Evolutionary conservation across 805 yeast genomes (phyloP), one percentile per base, ranked within the genome.

Genomic region (Sporopachydermia quercuum): DNA sequence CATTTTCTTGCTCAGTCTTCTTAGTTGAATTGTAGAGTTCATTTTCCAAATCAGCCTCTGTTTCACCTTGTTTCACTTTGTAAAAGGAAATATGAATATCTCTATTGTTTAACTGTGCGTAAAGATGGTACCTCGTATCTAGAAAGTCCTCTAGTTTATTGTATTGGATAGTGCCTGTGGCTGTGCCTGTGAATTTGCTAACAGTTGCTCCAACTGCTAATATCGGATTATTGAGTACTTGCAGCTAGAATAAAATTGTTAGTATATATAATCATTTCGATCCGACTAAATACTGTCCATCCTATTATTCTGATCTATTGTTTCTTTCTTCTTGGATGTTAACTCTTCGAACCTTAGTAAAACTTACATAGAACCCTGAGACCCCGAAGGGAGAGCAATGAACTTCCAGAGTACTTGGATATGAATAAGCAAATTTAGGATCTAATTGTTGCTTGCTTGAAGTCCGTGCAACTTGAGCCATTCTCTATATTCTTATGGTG

Each of bases 151-250:
- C 45, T 16, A 46, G 37, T 6, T 43, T 40, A 33, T 46, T 43
- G 38, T 43, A 51, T 35, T 44, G 42, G 18, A 51, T 38, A n/a
- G 42, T 41, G n/a, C 55, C 55, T 3, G 36, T 16, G 36, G 41
- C 45, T 18, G 33, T 36, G 38, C 52, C 49, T 18, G 47, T 35
- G 23, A 40, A 15, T 15, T 39, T 33, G 36, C 45, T 42, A 23
- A 44, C 38, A 39, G 50, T 19, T 14, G 52, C 39, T 18, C 54
- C 53, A 17, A 33, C 42, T 15, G 47, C 55, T 15, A 43, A n/a
- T 19, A 49, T 47, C 23, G 50, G 50, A 8, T 43, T 36, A 16
- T 39, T 45, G 13, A 16, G 16, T 15, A 42, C 30, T 14, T 23
- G 37, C 14, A 48, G 23, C 45, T 38, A 14, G 8, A 23, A n/a